Evolutionary conservation across 768 basidiomycete genomes (phyloP).

Genomic region (Suillus decipiens): DNA sequence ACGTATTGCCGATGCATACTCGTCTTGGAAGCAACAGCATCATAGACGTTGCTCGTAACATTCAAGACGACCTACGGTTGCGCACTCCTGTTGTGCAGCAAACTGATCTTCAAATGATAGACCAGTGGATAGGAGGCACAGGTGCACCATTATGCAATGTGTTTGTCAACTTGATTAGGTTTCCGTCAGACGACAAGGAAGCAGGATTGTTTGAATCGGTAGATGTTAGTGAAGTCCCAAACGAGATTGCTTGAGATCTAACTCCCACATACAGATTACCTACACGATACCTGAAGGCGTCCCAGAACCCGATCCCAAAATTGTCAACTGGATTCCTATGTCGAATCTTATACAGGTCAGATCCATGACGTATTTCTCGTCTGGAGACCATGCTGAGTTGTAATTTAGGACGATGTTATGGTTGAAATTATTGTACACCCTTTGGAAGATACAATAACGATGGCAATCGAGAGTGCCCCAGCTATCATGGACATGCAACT

Average conservation of each 20-base stretch:
- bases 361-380: neutral
- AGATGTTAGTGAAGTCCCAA: slow-evolving; percentile 31
- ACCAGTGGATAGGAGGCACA: slow-evolving; percentile 35
- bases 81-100: slow-evolving; percentile 45
- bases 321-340: slow-evolving; percentile 21
- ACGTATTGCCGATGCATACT: slow-evolving; percentile 43
- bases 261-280: slow-evolving; percentile 31
- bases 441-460: slow-evolving; percentile 18
- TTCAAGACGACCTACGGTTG: slow-evolving; percentile 38
- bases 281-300: slow-evolving; percentile 34
- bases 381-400: neutral
- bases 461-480: slow-evolving; percentile 25
- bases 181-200: slow-evolving; percentile 24
- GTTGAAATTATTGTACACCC: slow-evolving; percentile 31
- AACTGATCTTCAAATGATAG: slow-evolving; percentile 37
- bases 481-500: slow-evolving; percentile 17
- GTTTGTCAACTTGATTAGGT: slow-evolving; percentile 45
- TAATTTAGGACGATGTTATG: slow-evolving; percentile 35
- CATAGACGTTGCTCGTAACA: slow-evolving; percentile 32
- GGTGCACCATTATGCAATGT: slow-evolving; percentile 42
- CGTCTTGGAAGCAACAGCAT: slow-evolving; percentile 17
- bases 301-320: slow-evolving; percentile 13
- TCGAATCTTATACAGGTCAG: slow-evolving; percentile 30
- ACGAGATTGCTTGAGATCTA: neutral
- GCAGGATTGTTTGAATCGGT: slow-evolving; percentile 31